Evolutionary conservation across 495 filamentous ascomycete species (phyloP).

Genomic region (Lineolata rhizophorae): DNA sequence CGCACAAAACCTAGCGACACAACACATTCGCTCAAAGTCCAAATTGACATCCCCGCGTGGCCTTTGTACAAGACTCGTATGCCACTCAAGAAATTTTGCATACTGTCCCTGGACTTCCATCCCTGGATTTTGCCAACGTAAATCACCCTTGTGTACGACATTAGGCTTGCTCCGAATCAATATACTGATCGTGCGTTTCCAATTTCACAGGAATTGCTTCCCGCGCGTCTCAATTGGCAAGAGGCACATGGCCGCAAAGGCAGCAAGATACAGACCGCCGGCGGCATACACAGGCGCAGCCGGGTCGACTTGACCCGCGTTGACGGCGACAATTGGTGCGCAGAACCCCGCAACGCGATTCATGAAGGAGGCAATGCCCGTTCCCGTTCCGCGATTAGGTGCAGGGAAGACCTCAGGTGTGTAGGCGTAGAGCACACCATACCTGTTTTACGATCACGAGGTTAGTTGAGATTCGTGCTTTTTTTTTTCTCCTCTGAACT

Average conservation of each 20-base stretch:
- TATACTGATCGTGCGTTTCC: no score
- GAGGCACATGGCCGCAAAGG: neutral
- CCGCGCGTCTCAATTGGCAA: neutral
- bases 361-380: constrained; percentile 32
- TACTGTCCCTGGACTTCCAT: no score
- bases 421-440: constrained; percentile 33
- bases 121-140: no score
- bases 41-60: no score
- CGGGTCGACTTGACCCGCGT: constrained; percentile 4
- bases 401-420: constrained; percentile 41
- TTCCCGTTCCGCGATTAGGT: constrained; percentile 33
- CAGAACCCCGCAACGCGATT: constrained; percentile 35
- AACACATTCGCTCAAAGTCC: no score
- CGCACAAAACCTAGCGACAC: no score
- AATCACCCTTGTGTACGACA: no score
- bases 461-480: no score
- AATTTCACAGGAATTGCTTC: neutral
- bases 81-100: no score
- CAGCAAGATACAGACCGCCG: neutral
- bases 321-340: constrained; percentile 34
- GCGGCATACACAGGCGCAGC: neutral
- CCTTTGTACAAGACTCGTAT: no score
- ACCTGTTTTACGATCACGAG: constrained; percentile 37
- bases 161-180: no score
- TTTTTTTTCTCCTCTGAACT: no score